Conservation (phyloP, 2,329 filamentous ascomycete species). For the Colletotrichum australisinense region DNA sequence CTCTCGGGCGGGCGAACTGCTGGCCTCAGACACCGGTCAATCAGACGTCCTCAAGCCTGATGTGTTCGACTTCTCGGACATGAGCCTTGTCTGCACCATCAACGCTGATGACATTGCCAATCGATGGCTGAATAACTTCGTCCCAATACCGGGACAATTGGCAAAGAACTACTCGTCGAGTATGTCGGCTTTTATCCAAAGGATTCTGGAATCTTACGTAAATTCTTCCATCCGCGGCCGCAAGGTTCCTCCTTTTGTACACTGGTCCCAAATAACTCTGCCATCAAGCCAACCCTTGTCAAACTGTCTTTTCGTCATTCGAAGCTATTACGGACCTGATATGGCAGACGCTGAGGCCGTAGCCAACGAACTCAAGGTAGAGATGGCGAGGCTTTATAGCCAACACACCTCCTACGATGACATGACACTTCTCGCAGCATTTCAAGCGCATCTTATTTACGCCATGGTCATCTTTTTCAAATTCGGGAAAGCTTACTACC, state of each 20-base stretch:
- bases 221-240: slow-evolving; percentile 49
- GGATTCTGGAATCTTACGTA: slow-evolving; percentile 57
- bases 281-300: slow-evolving; percentile 46
- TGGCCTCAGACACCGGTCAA: neutral
- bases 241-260: slow-evolving; percentile 56
- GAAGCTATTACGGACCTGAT: slow-evolving; percentile 51
- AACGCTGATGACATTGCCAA: slow-evolving; percentile 58
- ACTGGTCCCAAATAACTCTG: slow-evolving; percentile 48
- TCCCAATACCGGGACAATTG: slow-evolving; percentile 55
- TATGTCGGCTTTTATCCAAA: slow-evolving; percentile 52
- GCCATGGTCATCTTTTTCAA: slow-evolving; percentile 60
- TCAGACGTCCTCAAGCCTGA: neutral
- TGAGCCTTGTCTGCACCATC: slow-evolving; percentile 57
- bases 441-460: slow-evolving; percentile 67
- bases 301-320: slow-evolving; percentile 54
- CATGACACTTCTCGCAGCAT: slow-evolving; percentile 51
- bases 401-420: slow-evolving; percentile 41
- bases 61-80: slow-evolving; percentile 46
- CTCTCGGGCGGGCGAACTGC: neutral
- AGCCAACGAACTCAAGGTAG: slow-evolving; percentile 49
- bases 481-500: slow-evolving; percentile 38
- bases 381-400: slow-evolving; percentile 55
- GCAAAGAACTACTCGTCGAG: slow-evolving; percentile 53
- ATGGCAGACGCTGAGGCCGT: slow-evolving; percentile 39
- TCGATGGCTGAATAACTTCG: slow-evolving; percentile 60